Base-by-base conservation (phyloP, 441 rosid genomes). In the Dalechampia spathulata region DNA sequence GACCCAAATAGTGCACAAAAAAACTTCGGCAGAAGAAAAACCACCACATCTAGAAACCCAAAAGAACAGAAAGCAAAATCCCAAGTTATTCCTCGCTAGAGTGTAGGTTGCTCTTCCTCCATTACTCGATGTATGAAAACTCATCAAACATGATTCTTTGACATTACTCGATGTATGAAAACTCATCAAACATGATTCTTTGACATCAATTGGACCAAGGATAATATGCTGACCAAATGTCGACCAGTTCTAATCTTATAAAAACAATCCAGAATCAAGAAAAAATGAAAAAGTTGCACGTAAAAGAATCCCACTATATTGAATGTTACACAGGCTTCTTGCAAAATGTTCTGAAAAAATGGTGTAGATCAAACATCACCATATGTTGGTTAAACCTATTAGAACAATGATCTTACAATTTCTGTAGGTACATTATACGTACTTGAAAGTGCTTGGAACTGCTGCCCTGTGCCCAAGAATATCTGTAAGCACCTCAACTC, bases 391-490 rank as follows among this genome's bases (percentile, higher is more conserved):
- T 8, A 7, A n/a, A n/a, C n/a, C n/a, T n/a, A n/a, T 2, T 28
- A 19, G 21, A 16, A 15, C 6, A 4, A 14, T 30, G 26, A 49
- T 30, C 43, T 14, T 16, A 19, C 9, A 38, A 6, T 21, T n/a
- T 28, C 5, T 12, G 15, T 22, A 2, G 12, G 4, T 23, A 57
- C 70, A 43, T n/a, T n/a, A n/a, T n/a, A n/a, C n/a, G n/a, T 54
- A 94, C 99, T 77, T 86, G 68, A 69, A 79, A 70, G 96, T 86
- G 74, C 99, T 86, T 62, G 87, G 69, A 77, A 82, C 72, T 39
- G 85, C 86, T 76, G 85, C 83, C 75, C 98, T 80, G 59, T 72
- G 81, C 61, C 89, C 91, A 70, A 90, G 87, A 69, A 87, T 72
- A 66, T 65, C 71, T 55, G 87, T 72, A 67, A 94, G 98, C 76